Base-by-base conservation (phyloP, 2,329 filamentous ascomycete species). In the Aschersonia sp. region DNA sequence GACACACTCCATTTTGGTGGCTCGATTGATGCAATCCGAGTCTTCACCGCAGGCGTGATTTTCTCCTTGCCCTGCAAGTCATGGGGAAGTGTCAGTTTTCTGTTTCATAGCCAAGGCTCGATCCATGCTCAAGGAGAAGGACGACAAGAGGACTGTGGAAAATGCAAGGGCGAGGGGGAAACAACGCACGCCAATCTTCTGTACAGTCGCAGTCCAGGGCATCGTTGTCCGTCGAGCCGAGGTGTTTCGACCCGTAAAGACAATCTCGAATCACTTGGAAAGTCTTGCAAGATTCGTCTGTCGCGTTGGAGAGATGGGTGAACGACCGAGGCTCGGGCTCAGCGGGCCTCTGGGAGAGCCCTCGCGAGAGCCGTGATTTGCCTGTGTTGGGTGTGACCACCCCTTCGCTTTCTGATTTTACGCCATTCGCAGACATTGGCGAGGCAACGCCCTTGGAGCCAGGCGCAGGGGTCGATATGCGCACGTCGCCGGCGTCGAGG, bases 1-100 rank as follows among this genome's bases (percentile, higher is more conserved):
- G 53, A 75, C 72, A 63, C 92, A 98, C 68, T 98, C 92, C 79
- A 97, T 95, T 66, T 96, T 97, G 50, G 90, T 97, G 49, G 87
- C 86, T 58, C 92, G 85, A 65, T 98, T 98, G 72, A 98, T 98
- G 67, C 92, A 98, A 65, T 97, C 90, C 12, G 89, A 94, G 65
- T 96, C 87, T 58, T 96, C 89, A 54, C 87, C 90, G 64, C 92
- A 98, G 45, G 92, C 89, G 66, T 83, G 67, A 63, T 98, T 98
- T 53, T 68, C 63, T 52, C 76, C 75, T 62, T 79, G 68, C 37
- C 67, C 79, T 83, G 58, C 22, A 54, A 4, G n/a, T 12, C 40
- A n/a, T 12, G 14, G 11, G 40, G 4, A 42, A 12, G 10, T 12
- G 40, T n/a, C 7, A 42, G 11, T 7, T 42, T 42, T 14, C 10